Base-by-base conservation (phyloP, 2,329 filamentous ascomycete genomes). In the Colletotrichum limetticola region DNA sequence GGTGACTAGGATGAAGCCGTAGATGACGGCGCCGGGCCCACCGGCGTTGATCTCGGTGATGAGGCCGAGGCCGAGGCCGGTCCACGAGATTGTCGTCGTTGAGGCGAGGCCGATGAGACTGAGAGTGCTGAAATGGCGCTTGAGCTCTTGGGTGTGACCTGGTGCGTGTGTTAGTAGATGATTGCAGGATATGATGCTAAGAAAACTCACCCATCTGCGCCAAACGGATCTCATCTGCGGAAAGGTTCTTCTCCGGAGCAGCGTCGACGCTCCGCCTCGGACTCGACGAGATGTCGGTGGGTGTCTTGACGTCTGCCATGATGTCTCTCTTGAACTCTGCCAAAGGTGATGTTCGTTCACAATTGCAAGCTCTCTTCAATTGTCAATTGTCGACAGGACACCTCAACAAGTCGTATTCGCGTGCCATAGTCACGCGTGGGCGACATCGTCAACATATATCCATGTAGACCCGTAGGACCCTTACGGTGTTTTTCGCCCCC, bases 1-100 rank as follows among this genome's bases (percentile, higher is more conserved):
- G 1, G 84, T 83, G 22, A 87, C 84, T 3, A 87, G 80, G 65
- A 87, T 84, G 68, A 87, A 86, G 64, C 86, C 86, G 74, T 87
- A 87, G 68, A 86, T 87, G n/a, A 87, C 80, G 12, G 84, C 83
- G 14, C 84, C 82, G 24, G 86, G 86, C 0, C 86, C 86, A 14
- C 86, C 86, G 28, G 85, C 85, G 55, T 82, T 82, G 67, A 88
- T 86, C 55, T 84, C 84, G 2, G 86, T 86, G 53, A 85, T 83
- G 56, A 86, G 77, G 1, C 83, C 83, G 4, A 85, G 77, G 16
- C 85, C 84, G 2, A 86, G 80, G 74, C 84, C 85, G 5, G 85
- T 86, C 85, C 85, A 87, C 0, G 85, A 87, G 55, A 87, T 87
- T 16, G 85, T 87, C n/a, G 84, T 85, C 7, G 85, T 85, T 6